These are phyloP conservation scores for Scutellaria minor DNA, from an alignment of 257 asterid species.

Conservation along the genomic window DNA sequence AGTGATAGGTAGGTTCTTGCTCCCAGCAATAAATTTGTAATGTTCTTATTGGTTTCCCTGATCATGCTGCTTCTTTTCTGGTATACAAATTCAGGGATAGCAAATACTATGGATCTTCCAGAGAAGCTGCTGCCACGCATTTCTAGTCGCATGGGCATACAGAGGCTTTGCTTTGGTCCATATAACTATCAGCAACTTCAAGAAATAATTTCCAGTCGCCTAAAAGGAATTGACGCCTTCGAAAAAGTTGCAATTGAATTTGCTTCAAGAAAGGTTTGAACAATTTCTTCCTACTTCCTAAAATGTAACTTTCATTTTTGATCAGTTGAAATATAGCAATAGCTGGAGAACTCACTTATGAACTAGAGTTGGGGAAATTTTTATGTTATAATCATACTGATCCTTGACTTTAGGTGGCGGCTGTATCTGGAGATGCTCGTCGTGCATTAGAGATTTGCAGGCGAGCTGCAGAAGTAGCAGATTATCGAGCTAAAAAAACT, in stretches of 20 bases:
- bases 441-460: conserved; percentile 97
- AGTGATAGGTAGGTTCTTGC: conserved; percentile 70
- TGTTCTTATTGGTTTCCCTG: conserved; percentile 17
- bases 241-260: conserved; percentile 89
- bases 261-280: conserved; percentile 91
- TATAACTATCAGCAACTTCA: conserved; percentile 92
- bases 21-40: conserved; percentile 11
- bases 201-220: conserved; percentile 85
- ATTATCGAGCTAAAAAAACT: conserved; percentile 61
- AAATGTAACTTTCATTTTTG: conserved; percentile 15
- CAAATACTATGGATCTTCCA: conserved; percentile 99
- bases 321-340: conserved; percentile 21
- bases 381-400: conserved; percentile 28
- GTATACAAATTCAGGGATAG: conserved; percentile 69
- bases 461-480: conserved; percentile 96
- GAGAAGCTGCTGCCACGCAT: conserved; percentile 96
- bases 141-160: conserved; percentile 99
- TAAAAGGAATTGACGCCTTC: conserved; percentile 80
- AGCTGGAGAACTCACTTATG: conserved; percentile 11
- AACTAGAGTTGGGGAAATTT: conserved; percentile 18
- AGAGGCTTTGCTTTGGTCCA: conserved; percentile 98
- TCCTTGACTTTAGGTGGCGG: conserved; percentile 74
- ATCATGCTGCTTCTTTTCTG: conserved; percentile 26
- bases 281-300: conserved; percentile 18
- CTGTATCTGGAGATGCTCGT: conserved; percentile 99